These are phyloP conservation scores for Umbelopsis sp. DNA, from an alignment of 192 early-diverging fungal genomes.

Conservation along the genomic window DNA sequence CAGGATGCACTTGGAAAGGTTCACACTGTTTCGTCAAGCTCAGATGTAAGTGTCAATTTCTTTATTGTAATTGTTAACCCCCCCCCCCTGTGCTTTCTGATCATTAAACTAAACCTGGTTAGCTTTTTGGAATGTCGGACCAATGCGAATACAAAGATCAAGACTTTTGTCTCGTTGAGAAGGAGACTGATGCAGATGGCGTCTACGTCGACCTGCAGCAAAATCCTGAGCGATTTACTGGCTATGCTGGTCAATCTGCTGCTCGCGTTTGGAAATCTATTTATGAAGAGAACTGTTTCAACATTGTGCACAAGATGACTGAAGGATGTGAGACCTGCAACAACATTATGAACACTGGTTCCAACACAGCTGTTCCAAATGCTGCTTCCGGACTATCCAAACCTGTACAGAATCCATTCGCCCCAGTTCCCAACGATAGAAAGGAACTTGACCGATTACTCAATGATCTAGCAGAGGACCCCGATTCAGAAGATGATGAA, in stretches of 20 bases:
- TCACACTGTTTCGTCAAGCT: conserved; percentile 61
- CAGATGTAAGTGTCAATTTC: conserved; percentile 37
- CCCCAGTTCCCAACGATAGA: conserved; percentile 49
- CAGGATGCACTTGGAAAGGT: conserved; percentile 70
- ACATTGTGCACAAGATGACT: conserved; percentile 63
- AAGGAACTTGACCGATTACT: conserved; percentile 54
- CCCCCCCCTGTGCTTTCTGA: background rate
- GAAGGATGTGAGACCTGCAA: conserved; percentile 42
- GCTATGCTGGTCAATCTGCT: conserved; percentile 89
- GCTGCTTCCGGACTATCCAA: conserved; percentile 51
- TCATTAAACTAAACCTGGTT: background rate
- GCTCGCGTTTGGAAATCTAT: conserved; percentile 94
- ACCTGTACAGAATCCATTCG: conserved; percentile 51
- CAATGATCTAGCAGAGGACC: conserved; percentile 54
- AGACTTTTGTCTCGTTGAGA: conserved; percentile 91
- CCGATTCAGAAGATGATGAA: conserved; percentile 47
- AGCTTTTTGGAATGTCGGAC: conserved; percentile 59
- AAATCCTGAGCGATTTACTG: conserved; percentile 98
- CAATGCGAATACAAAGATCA: conserved; percentile 66
- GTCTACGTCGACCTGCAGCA: conserved; percentile 87
- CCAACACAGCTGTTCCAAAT: conserved; percentile 42
- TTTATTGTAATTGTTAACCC: background rate
- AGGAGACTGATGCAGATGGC: conserved; percentile 72
- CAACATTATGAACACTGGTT: conserved; percentile 30
- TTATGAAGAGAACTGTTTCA: conserved; percentile 98